These are phyloP conservation scores for Berberis thunbergii DNA, from an alignment of 164 flowering plant species.

Conservation along the genomic window DNA sequence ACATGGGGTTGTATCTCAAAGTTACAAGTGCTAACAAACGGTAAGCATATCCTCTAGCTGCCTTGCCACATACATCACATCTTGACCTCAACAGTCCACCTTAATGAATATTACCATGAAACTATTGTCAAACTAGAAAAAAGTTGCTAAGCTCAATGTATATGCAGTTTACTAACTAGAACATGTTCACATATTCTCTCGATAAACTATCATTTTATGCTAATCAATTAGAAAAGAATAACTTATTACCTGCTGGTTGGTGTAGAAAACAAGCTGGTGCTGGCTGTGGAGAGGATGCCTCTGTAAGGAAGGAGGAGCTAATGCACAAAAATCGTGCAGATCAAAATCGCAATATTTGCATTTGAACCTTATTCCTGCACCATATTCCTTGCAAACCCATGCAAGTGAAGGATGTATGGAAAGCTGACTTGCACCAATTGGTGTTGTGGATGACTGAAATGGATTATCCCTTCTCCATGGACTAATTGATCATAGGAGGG, in stretches of 20 bases:
- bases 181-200: background rate
- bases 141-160: background rate
- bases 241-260: slow-evolving; percentile 25
- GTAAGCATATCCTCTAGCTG: slow-evolving; percentile 49
- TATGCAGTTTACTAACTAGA: background rate
- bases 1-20: slow-evolving; percentile 78
- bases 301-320: slow-evolving; percentile 44
- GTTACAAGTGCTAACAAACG: slow-evolving; percentile 53
- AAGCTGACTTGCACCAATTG: slow-evolving; percentile 22
- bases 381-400: slow-evolving; percentile 74
- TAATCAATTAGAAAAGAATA: background rate
- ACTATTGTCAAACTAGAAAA: background rate
- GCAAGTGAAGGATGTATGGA: slow-evolving; percentile 51
- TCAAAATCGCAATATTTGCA: slow-evolving; percentile 63
- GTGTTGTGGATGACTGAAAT: slow-evolving; percentile 60
- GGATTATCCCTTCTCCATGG: slow-evolving; percentile 28
- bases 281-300: slow-evolving; percentile 58
- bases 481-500: slow-evolving; percentile 19
- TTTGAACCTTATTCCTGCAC: slow-evolving; percentile 52
- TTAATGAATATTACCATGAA: background rate
- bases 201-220: background rate
- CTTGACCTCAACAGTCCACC: slow-evolving; percentile 40
- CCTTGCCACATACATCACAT: slow-evolving; percentile 57
- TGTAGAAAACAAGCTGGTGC: slow-evolving; percentile 45
- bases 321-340: slow-evolving; percentile 70